Evolutionary conservation across 2,329 filamentous ascomycete genomes (phyloP), one percentile per base, ranked within the genome.

Genomic region (Amylocarpus encephaloides): DNA sequence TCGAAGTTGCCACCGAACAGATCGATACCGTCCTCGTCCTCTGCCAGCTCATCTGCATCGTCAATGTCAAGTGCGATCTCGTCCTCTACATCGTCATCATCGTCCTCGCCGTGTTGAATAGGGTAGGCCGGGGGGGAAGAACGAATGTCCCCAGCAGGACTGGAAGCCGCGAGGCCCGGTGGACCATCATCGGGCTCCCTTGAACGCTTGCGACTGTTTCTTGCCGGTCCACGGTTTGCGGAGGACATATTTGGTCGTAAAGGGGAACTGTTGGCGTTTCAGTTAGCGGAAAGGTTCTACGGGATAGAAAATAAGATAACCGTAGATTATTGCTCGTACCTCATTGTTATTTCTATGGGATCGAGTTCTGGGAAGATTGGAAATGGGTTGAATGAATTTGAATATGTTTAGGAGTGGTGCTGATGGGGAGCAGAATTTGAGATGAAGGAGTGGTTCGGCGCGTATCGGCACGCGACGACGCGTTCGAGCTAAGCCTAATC

Each of bases 11-110:
- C 80, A 38, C 79, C 83, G 65, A 92, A 92, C 34, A 88, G 74
- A 62, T 91, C 86, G 54, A 93, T 80, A 48, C 86, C 85, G 44
- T 91, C 88, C 50, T 87, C 85, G 48, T 91, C 88, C 62, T 91
- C 88, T 9, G 88, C 85, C 73, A 82, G 81, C 64, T 91, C 86
- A 60, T 93, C 88, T 39, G 91, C 77, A 50, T 93, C 85, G 48
- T 89, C 86, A 15, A 84, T 74, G 58, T 85, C 84, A 57, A 85
- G 83, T 58, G 89, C 83, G 41, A 83, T 74, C 63, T 89, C 84
- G 51, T 88, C 77, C 49, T 88, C 77, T 35, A 85, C 78, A 59
- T 88, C 84, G 54, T 90, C 86, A 38, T 73, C 73, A 44, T 85
- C 77, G 40, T 87, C 84, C 30, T 73, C 76, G 46, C 83, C 82